phyloP scores from a whole-genome alignment of 202 grass and related monocot species.

The Setaria viridis region DNA sequence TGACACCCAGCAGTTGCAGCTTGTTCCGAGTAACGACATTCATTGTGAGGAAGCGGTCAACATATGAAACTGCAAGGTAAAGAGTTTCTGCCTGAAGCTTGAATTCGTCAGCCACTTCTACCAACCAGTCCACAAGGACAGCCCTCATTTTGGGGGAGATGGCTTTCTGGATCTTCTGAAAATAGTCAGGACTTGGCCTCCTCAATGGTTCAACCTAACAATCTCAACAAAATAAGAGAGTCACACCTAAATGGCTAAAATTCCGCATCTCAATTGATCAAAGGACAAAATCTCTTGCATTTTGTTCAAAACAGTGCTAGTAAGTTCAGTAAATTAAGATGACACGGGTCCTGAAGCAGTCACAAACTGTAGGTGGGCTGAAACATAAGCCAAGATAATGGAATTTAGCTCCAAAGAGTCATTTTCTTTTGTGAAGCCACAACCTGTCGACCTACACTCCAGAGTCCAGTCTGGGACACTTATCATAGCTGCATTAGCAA shows the following conservation, averaged over 20 bases:
- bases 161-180: conserved; percentile 50
- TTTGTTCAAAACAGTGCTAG: background rate
- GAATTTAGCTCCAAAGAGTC: conserved; percentile 1
- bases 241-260: conserved; percentile 8
- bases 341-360: background rate
- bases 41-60: conserved; percentile 53
- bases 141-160: conserved; percentile 49
- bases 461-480: background rate
- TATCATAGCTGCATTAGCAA: background rate
- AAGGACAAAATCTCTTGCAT: background rate
- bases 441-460: background rate
- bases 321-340: conserved; percentile 32
- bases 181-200: conserved; percentile 48
- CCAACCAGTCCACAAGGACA: conserved; percentile 62
- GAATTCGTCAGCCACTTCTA: conserved; percentile 47
- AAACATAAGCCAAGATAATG: background rate
- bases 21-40: conserved; percentile 34
- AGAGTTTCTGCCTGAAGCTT: conserved; percentile 52
- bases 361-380: background rate
- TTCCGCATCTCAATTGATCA: background rate
- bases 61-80: conserved; percentile 50
- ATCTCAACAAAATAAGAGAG: conserved; percentile 5
- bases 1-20: conserved; percentile 58
- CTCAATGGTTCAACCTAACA: conserved; percentile 48
- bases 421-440: background rate